Base-by-base conservation (phyloP, 305 asterid genomes). In the Caryopteris hybrid region DNA sequence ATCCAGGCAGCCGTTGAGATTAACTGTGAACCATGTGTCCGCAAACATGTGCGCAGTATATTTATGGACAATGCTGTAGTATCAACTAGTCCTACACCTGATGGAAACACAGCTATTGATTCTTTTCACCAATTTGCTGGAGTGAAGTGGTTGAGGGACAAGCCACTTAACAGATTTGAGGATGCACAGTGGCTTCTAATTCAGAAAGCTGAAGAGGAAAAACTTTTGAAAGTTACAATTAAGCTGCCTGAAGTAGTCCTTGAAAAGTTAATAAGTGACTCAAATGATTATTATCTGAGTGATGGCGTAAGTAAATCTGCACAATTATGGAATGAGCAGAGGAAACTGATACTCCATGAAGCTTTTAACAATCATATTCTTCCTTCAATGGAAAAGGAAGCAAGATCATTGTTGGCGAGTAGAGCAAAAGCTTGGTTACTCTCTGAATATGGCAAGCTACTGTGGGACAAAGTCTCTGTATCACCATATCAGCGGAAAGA, bases 261-360 rank as follows among this genome's bases (percentile, higher is more conserved):
- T 66, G 83, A 88, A 27, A 86, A 86, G 86, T 80, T 95, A 76
- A 82, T 85, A 27, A 83, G 83, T 43, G 98, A 91, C 54, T 83
- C 98, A 6, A 84, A 75, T 29, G 97, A 87, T 54, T 88, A 87
- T 78, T 95, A 91, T 78, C 86, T 91, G 76, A 95, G 98, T 79
- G 96, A 89, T 21, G 92, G 98, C 71, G 99, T 94, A 47, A 94
- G 97, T 81, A 91, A 86, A 84, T 94, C 97, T 73, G 97, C 99
- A 56, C 97, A 94, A 62, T 73, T 85, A 39, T 94, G 99, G 99
- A 94, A 94, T 42, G 99, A 94, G 70, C 99, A 94, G 87, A 85
- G 99, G 77, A 91, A 86, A 73, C 80, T 79, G 62, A 91, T 94
- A 56, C 88, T 94, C 74, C 78, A 91, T 70, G 98, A 89, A 73